phyloP scores from a whole-genome alignment of 2,329 filamentous ascomycete genomes.

The Pseudogymnoascus sp. region DNA sequence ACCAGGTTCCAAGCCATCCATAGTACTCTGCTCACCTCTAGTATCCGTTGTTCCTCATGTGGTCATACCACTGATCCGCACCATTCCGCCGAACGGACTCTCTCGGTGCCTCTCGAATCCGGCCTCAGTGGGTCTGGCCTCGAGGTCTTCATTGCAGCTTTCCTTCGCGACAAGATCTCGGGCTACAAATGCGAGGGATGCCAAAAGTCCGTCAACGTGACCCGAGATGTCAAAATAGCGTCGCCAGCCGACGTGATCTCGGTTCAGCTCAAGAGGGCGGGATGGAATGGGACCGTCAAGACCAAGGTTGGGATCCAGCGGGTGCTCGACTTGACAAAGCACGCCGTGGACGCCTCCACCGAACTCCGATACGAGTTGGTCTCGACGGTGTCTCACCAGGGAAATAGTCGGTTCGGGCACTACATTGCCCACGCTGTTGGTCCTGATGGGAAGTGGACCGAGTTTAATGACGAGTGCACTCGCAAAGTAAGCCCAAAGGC shows the following conservation, averaged over 20 bases:
- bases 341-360: slow-evolving; percentile 12
- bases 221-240: slow-evolving; percentile 16
- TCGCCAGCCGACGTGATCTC: slow-evolving; percentile 21
- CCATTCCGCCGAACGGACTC: slow-evolving; percentile 18
- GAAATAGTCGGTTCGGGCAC: slow-evolving; percentile 15
- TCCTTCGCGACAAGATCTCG: slow-evolving; percentile 18
- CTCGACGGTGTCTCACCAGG: slow-evolving; percentile 25
- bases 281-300: slow-evolving; percentile 14
- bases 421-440: slow-evolving; percentile 17
- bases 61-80: slow-evolving; percentile 17
- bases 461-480: slow-evolving; percentile 15
- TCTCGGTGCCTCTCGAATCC: slow-evolving; percentile 22
- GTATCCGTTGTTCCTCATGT: slow-evolving; percentile 21
- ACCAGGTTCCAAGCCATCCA: slow-evolving; percentile 19
- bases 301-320: slow-evolving; percentile 17
- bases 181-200: slow-evolving; percentile 24
- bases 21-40: slow-evolving; percentile 13
- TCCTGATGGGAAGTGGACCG: slow-evolving; percentile 14
- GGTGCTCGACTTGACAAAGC: slow-evolving; percentile 20
- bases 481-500: neutral
- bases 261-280: slow-evolving; percentile 24
- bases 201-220: slow-evolving; percentile 10
- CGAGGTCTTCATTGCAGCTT: slow-evolving; percentile 17
- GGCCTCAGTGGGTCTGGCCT: slow-evolving; percentile 16
- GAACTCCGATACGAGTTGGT: slow-evolving; percentile 23